Conservation (phyloP, 169 alveolate genomes). For the Eimeria acervulina region DNA sequence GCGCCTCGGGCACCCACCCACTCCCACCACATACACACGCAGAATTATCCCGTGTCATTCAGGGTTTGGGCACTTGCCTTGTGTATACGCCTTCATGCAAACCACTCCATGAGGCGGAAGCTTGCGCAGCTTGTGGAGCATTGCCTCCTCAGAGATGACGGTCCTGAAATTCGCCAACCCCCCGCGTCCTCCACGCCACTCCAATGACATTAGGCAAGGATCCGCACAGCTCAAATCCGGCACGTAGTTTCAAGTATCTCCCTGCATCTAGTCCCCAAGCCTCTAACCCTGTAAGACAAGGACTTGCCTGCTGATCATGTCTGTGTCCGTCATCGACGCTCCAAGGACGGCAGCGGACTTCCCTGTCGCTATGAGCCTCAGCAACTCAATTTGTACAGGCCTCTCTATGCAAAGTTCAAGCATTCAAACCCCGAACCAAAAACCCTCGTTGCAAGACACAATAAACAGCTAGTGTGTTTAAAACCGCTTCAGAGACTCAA, state of each 20-base stretch:
- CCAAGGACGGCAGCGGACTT: constrained; percentile 57
- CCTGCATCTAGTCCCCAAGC: not conserved
- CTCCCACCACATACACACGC: not conserved
- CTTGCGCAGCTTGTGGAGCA: constrained; percentile 10
- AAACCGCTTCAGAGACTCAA: not conserved
- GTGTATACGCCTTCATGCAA: not conserved
- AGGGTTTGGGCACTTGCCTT: constrained; percentile 29
- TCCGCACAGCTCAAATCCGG: not conserved
- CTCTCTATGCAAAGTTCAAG: constrained; percentile 7
- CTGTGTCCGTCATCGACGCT: constrained; percentile 50
- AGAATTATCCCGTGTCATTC: not conserved
- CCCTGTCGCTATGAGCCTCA: constrained; percentile 32
- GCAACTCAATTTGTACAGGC: constrained; percentile 38
- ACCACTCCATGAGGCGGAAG: constrained; percentile 1
- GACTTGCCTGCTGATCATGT: constrained; percentile 24
- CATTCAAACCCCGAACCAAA: not conserved
- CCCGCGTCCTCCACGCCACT: not conserved
- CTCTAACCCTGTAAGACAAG: not conserved
- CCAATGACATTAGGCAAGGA: not conserved
- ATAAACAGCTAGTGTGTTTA: not conserved
- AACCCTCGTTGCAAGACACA: not conserved
- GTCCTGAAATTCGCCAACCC: constrained; percentile 9
- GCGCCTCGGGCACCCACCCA: not conserved
- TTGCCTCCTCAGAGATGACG: constrained; percentile 51
- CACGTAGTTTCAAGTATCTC: not conserved